A percentile compares a stretch with the other conserved stretches of the same genome.
These are phyloP conservation scores for Tuber microsphaerosporum DNA, from an alignment of 495 filamentous ascomycete genomes.

Conservation along the genomic window DNA sequence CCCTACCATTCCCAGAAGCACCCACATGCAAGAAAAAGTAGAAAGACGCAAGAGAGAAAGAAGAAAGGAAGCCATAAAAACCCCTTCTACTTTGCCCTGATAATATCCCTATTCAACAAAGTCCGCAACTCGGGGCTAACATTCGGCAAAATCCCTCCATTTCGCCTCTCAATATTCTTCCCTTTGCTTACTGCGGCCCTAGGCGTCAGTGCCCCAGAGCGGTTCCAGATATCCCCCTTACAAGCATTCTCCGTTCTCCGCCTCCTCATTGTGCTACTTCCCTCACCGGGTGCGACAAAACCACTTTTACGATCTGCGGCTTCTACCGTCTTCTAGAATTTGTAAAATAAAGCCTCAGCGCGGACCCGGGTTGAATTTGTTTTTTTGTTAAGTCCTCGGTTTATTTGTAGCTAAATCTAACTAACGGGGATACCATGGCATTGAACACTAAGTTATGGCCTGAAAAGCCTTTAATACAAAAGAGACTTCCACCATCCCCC, in stretches of 20 bases:
- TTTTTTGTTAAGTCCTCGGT: no score
- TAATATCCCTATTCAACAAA: constrained; percentile 64
- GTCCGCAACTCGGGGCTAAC: constrained; percentile 75
- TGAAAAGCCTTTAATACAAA: no score
- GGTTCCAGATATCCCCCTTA: constrained; percentile 13
- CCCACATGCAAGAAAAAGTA: neutral
- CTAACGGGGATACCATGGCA: no score
- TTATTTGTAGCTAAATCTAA: no score
- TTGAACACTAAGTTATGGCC: no score
- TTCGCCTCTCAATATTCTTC: constrained; percentile 34
- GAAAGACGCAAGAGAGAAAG: neutral
- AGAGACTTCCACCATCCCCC: no score
- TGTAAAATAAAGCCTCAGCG: constrained; percentile 78
- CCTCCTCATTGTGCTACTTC: constrained; percentile 16
- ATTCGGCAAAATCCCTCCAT: constrained; percentile 9
- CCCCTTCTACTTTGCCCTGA: constrained; percentile 21
- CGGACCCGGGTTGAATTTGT: constrained; percentile 79
- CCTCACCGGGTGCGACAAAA: constrained; percentile 11
- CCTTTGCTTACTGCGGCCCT: constrained; percentile 40
- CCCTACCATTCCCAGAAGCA: neutral
- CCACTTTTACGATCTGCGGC: constrained; percentile 75
- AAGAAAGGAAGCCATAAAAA: neutral
- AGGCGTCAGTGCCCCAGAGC: constrained; percentile 19
- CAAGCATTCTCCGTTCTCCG: constrained; percentile 20
- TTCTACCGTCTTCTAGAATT: constrained; percentile 80